These are phyloP conservation scores for Lizanozyma gosingica DNA, from an alignment of 1,139 yeast species.

Conservation along the genomic window DNA sequence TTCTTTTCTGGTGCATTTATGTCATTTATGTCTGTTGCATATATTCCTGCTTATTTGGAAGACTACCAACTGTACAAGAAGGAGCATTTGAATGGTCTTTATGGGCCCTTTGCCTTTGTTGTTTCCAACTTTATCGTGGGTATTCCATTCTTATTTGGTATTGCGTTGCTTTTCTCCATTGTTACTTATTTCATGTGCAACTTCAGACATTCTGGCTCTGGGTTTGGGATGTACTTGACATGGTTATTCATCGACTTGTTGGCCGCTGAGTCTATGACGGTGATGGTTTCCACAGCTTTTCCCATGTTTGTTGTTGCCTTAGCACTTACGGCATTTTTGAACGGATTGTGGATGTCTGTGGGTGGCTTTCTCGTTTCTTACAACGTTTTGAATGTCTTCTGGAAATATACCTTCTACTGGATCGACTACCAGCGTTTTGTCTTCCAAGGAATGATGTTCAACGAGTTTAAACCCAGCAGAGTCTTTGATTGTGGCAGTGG, in stretches of 20 bases:
- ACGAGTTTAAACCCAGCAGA: conserved; percentile 19
- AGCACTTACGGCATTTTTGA: conserved; percentile 31
- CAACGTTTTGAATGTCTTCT: conserved; percentile 24
- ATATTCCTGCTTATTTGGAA: conserved; percentile 31
- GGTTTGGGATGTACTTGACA: conserved; percentile 24
- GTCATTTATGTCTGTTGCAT: conserved; percentile 37
- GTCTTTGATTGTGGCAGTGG: conserved; percentile 20
- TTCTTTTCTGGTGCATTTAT: conserved; percentile 35
- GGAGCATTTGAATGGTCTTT: conserved; percentile 26
- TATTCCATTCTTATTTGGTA: conserved; percentile 26
- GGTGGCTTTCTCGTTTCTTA: conserved; percentile 30
- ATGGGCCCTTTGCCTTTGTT: conserved; percentile 27
- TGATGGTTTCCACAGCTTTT: conserved; percentile 21
- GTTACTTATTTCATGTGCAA: conserved; percentile 27
- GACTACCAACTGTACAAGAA: conserved; percentile 21
- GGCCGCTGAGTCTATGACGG: conserved; percentile 33
- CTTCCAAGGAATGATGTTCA: conserved; percentile 36
- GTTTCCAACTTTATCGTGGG: conserved; percentile 28
- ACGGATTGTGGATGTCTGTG: conserved; percentile 38
- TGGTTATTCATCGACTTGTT: conserved; percentile 30
- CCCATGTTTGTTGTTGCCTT: conserved; percentile 30
- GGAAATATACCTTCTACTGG: conserved; percentile 34
- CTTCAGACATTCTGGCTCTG: conserved; percentile 18
- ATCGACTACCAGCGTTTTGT: conserved; percentile 31
- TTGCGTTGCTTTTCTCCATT: conserved; percentile 21